Percentiles rank a stretch among this genome's conserved stretches.
These are phyloP conservation scores for Phytopythium delawarense DNA, from an alignment of 352 stramenopile species.

Conservation along the genomic window DNA sequence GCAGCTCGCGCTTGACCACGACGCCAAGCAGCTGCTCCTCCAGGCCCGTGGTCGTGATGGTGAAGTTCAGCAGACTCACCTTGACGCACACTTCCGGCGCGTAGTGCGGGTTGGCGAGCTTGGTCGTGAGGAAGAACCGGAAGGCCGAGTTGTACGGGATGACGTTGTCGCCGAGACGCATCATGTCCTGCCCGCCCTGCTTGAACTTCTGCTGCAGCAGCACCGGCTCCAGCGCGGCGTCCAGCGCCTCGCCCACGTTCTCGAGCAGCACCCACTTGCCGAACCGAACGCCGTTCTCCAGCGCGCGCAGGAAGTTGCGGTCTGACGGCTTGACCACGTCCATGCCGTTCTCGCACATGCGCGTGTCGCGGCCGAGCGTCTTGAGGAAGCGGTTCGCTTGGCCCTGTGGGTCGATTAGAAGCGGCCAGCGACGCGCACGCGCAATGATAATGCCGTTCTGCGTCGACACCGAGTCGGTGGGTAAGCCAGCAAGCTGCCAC, in stretches of 20 bases:
- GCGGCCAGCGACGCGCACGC: constrained; percentile 82
- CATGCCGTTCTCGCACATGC: constrained; percentile 80
- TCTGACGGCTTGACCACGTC: constrained; percentile 84
- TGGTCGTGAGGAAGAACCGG: constrained; percentile 91
- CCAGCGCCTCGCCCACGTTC: constrained; percentile 84
- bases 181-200: constrained; percentile 90
- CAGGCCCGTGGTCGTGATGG: constrained; percentile 89
- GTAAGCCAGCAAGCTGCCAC: constrained; percentile 91
- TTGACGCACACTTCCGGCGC: constrained; percentile 90
- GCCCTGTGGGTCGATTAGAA: constrained; percentile 91
- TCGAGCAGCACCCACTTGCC: constrained; percentile 90
- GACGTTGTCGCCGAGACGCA: constrained; percentile 88
- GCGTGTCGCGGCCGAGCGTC: constrained; percentile 85
- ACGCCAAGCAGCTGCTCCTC: constrained; percentile 90
- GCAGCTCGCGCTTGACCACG: constrained; percentile 87
- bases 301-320: constrained; percentile 74
- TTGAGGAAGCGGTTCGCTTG: constrained; percentile 94
- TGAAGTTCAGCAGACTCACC: constrained; percentile 92
- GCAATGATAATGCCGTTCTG: constrained; percentile 94
- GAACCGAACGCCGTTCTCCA: constrained; percentile 92
- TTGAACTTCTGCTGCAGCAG: constrained; percentile 92
- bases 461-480: constrained; percentile 87
- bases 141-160: constrained; percentile 91
- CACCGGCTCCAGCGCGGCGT: constrained; percentile 89
- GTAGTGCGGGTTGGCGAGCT: constrained; percentile 92